These are phyloP conservation scores for Pezicula neosporulosa DNA, from an alignment of 2,329 filamentous ascomycete species.

Conservation along the genomic window DNA sequence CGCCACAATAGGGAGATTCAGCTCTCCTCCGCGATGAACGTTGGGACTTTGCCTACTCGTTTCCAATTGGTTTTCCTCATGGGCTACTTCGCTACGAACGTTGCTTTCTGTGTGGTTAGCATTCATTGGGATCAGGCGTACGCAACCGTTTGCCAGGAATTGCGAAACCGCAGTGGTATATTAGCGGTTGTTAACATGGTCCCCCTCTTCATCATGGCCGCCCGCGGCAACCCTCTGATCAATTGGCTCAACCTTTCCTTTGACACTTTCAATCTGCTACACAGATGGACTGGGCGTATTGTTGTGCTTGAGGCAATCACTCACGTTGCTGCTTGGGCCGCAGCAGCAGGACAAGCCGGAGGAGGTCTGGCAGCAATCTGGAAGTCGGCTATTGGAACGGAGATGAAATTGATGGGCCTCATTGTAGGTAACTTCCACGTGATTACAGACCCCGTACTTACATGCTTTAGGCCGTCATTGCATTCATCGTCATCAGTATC, in stretches of 20 bases:
- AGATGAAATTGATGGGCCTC: constrained; percentile 55
- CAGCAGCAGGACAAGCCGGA: constrained; percentile 31
- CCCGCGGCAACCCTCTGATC: constrained; percentile 77
- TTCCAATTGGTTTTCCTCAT: constrained; percentile 69
- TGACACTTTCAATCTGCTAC: constrained; percentile 78
- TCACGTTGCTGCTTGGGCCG: constrained; percentile 61
- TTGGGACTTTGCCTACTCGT: constrained; percentile 76
- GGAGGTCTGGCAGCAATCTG: constrained; percentile 46
- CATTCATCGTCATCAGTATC: constrained; percentile 60
- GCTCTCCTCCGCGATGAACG: constrained; percentile 62
- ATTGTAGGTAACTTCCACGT: constrained; percentile 46
- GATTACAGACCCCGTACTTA: constrained; percentile 7
- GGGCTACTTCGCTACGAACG: constrained; percentile 67
- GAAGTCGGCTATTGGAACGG: constrained; percentile 31
- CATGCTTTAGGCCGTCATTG: constrained; percentile 45
- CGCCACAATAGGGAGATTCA: constrained; percentile 75
- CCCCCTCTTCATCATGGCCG: constrained; percentile 70
- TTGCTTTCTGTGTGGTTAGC: constrained; percentile 70
- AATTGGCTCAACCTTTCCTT: constrained; percentile 69
- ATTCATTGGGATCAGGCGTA: constrained; percentile 55
- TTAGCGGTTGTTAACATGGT: constrained; percentile 73
- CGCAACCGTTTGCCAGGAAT: constrained; percentile 40
- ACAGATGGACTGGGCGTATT: constrained; percentile 78
- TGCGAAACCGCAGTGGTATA: constrained; percentile 67
- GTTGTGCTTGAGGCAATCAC: constrained; percentile 65